Percentiles rank a stretch among this genome's conserved stretches.
phyloP scores from a whole-genome alignment of 176 grass and related monocot species.

The Oryza brachyantha region DNA sequence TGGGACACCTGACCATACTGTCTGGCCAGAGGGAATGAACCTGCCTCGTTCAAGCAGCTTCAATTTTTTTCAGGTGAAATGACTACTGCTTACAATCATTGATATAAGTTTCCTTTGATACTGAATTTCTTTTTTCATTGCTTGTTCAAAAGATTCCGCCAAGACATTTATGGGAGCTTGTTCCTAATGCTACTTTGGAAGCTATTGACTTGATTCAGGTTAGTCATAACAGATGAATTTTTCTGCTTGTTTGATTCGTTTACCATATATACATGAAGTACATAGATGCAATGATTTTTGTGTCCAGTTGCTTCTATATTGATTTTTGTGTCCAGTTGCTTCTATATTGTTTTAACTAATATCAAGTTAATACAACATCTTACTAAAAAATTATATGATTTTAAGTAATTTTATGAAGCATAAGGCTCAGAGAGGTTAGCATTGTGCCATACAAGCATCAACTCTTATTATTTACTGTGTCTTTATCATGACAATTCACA shows the following conservation, averaged over 20 bases:
- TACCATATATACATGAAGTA: neutral
- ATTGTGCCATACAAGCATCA: neutral
- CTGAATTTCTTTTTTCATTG: conserved; percentile 36
- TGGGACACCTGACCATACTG: conserved; percentile 74
- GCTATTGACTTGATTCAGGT: conserved; percentile 90
- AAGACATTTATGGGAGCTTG: conserved; percentile 60
- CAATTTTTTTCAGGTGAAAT: conserved; percentile 65
- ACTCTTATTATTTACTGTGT: neutral
- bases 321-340: neutral
- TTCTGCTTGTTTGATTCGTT: neutral
- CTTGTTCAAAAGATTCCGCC: conserved; percentile 46
- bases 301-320: neutral
- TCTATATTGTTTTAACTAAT: neutral
- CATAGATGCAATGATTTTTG: neutral
- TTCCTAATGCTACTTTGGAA: conserved; percentile 86
- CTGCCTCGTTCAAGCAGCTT: conserved; percentile 65
- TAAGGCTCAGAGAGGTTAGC: neutral
- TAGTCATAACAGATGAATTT: neutral
- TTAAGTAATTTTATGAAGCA: neutral
- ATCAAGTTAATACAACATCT: neutral
- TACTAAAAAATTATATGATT: neutral
- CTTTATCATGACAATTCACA: neutral
- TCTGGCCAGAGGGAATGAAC: conserved; percentile 80
- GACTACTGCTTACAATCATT: conserved; percentile 13
- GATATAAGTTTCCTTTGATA: neutral